Evolutionary conservation across 2,329 filamentous ascomycete species (phyloP), one percentile per base, ranked within the genome.

Genomic region (Chaetomium sp.): DNA sequence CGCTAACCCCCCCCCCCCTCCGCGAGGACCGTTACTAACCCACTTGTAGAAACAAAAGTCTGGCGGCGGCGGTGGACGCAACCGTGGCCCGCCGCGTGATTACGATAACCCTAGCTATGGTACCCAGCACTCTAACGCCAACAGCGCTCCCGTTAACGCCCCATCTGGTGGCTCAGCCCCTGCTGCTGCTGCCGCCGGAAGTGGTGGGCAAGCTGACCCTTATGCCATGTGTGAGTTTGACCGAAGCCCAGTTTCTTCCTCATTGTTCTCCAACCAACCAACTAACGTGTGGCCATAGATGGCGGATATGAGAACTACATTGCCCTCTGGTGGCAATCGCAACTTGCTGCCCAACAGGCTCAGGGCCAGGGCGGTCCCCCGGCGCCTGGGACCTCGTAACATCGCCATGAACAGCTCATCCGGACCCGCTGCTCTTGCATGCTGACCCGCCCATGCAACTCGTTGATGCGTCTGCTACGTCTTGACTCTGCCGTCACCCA

Each of bases 271-370:
- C 46, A 53, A 19, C 10, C 32, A n/a, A 8, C 37, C 45, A 41
- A 7, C 60, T 59, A 51, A 63, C 69, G 69, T 60, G 68, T 52
- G n/a, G 11, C 32, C n/a, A 40, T 57, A 85, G 82, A 91, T 72
- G 89, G 89, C 62, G 89, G 89, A 58, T 92, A 92, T 70, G 81
- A 91, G 64, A 86, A 86, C 64, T 94, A 92, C 68, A 72, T 90
- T 57, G 82, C 86, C 42, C 77, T 91, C 64, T 94, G 88, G 88
- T 91, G 90, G 73, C 85, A 88, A 67, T 87, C 87, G 35, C 58
- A 62, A 47, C 66, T 79, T 67, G 68, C 68, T 12, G 62, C 61
- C 36, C 68, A 71, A 54, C 68, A 70, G 58, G 61, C 54, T 42
- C 51, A 63, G 54, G 61, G 61, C 35, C 62, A 64, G 36, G 59